A percentile compares a stretch with the other conserved stretches of the same genome.
Conservation (phyloP, 805 yeast species). For the Candida schatavii region DNA sequence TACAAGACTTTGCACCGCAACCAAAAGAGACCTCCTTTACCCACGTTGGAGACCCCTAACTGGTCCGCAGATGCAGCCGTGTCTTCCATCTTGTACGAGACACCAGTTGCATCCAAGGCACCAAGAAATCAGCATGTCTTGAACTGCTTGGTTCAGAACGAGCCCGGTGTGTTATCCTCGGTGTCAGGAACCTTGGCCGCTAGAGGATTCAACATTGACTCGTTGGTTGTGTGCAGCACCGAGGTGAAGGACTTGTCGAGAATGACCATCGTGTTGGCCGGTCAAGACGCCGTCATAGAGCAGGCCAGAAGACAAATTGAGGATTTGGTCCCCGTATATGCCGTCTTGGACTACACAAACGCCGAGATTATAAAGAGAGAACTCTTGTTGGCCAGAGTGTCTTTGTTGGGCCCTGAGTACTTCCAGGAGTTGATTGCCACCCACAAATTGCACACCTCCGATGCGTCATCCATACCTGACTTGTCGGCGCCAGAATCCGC, state of each 20-base stretch:
- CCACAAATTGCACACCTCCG: conserved; percentile 53
- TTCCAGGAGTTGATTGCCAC: conserved; percentile 91
- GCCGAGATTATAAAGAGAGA: conserved; percentile 91
- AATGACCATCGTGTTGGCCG: conserved; percentile 93
- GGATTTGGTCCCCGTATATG: conserved; percentile 97
- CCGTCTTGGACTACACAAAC: conserved; percentile 90
- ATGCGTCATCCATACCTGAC: conserved; percentile 41
- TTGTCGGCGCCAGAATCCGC: conserved; percentile 43
- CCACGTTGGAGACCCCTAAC: conserved; percentile 87
- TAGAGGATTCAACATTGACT: conserved; percentile 97
- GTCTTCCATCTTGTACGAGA: conserved; percentile 90
- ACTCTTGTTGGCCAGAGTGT: conserved; percentile 84
- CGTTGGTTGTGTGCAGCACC: conserved; percentile 93
- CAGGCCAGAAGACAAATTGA: conserved; percentile 98
- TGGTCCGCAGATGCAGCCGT: conserved; percentile 98
- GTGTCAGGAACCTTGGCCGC: conserved; percentile 96
- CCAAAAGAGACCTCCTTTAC: conserved; percentile 83
- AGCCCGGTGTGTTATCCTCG: conserved; percentile 94
- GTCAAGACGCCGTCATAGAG: conserved; percentile 94
- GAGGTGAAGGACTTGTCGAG: conserved; percentile 93
- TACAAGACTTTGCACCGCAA: conserved; percentile 89
- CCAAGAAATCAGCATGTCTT: conserved; percentile 83
- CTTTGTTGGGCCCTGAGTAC: conserved; percentile 96
- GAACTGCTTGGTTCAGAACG: conserved; percentile 96
- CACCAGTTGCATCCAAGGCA: conserved; percentile 61